A percentile compares a stretch with the other conserved stretches of the same genome.
These are phyloP conservation scores for Fusarium sp. DNA, from an alignment of 2,329 filamentous ascomycete genomes.

Conservation along the genomic window DNA sequence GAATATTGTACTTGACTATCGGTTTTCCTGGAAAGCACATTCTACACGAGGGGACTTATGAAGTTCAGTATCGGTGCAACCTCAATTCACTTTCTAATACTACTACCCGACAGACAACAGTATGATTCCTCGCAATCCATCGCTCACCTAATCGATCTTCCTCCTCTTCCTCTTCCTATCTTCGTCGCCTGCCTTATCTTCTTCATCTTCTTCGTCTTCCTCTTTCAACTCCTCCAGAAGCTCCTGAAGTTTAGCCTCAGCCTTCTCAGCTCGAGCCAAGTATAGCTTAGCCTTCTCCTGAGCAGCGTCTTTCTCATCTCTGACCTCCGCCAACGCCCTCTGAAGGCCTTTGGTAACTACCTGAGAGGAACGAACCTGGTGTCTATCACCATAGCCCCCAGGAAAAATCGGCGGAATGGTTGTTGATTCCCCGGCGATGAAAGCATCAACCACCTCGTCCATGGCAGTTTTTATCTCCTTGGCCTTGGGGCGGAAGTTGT, in stretches of 20 bases:
- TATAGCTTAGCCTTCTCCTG: neutral
- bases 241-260: neutral
- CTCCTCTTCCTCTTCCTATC: neutral
- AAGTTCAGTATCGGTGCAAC: neutral
- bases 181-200: rapidly evolving
- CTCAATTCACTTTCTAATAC: neutral
- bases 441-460: neutral
- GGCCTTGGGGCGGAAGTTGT: neutral
- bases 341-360: too few species aligned
- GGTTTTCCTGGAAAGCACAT: rapidly evolving
- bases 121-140: neutral
- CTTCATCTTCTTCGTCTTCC: rapidly evolving
- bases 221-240: neutral
- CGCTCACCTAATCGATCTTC: neutral
- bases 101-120: neutral
- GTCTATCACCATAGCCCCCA: neutral
- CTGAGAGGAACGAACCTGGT: too few species aligned
- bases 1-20: rapidly evolving
- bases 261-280: neutral
- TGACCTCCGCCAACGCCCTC: too few species aligned
- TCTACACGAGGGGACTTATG: rapidly evolving
- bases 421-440: neutral
- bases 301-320: too few species aligned
- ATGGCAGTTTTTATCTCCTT: neutral
- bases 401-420: neutral